phyloP scores from a whole-genome alignment of 805 yeast genomes.

The Schizosaccharomyces octosporus region DNA sequence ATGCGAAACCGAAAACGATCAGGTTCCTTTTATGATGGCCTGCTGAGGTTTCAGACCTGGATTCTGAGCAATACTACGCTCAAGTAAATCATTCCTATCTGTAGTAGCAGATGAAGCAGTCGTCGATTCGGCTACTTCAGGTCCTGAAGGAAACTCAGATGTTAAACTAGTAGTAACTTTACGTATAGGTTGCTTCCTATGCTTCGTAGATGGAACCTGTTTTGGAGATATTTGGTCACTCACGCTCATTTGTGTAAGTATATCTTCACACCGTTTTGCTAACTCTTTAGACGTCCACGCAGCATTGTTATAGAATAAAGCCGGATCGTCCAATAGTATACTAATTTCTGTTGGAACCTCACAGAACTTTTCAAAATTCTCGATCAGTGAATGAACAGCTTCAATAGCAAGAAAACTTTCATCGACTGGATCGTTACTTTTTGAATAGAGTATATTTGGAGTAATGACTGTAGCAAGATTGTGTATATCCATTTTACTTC shows the following conservation, averaged over 20 bases:
- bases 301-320: slow-evolving; percentile 6
- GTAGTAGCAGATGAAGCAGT: background rate
- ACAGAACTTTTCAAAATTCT: slow-evolving; percentile 53
- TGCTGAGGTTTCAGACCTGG: background rate
- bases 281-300: slow-evolving; percentile 13
- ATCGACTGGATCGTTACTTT: slow-evolving; percentile 10
- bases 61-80: background rate
- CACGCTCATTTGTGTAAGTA: background rate
- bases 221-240: background rate
- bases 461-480: slow-evolving; percentile 87
- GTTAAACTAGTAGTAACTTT: background rate
- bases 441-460: slow-evolving; percentile 55
- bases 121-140: background rate
- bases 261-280: slow-evolving; percentile 8
- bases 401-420: slow-evolving; percentile 55
- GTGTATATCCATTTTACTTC: slow-evolving; percentile 89
- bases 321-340: slow-evolving; percentile 24
- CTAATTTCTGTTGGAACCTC: slow-evolving; percentile 46
- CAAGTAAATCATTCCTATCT: background rate
- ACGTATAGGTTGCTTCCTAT: background rate
- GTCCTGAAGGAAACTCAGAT: background rate
- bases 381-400: slow-evolving; percentile 62
- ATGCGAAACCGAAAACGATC: background rate
- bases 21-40: background rate
- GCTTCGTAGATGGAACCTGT: background rate